Percentiles rank a stretch among this genome's conserved stretches.
phyloP scores from a whole-genome alignment of 495 filamentous ascomycete genomes.

The Neurospora hispaniola region DNA sequence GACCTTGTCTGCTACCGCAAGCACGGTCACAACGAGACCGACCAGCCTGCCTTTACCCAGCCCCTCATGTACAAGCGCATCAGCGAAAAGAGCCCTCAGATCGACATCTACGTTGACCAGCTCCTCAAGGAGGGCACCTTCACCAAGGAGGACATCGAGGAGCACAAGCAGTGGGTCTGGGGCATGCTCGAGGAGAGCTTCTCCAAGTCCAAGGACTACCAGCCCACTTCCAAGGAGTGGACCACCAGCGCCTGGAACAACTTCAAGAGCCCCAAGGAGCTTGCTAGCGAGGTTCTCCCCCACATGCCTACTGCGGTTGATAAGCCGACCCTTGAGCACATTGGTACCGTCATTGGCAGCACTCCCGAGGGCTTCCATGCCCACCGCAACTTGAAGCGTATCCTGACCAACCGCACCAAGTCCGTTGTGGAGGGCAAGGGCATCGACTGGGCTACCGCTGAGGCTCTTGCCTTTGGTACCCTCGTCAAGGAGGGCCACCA shows the following conservation, averaged over 20 bases:
- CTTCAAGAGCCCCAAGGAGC: conserved; percentile 97
- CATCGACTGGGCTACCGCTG: conserved; percentile 96
- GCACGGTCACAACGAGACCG: conserved; percentile 98
- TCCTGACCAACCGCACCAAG: conserved; percentile 82
- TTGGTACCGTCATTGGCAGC: conserved; percentile 64
- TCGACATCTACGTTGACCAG: conserved; percentile 81
- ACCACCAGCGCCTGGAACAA: conserved; percentile 96
- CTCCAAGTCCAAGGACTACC: conserved; percentile 91
- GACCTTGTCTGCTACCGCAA: conserved; percentile 99
- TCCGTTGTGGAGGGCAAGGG: conserved; percentile 83
- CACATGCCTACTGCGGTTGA: conserved; percentile 82
- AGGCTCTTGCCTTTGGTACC: conserved; percentile 90
- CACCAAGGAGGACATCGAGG: conserved; percentile 94
- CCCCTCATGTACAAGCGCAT: conserved; percentile 99
- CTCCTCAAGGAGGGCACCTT: conserved; percentile 85
- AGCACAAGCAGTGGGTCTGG: conserved; percentile 99
- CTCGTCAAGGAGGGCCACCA: conserved; percentile 89
- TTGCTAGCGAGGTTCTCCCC: conserved; percentile 87
- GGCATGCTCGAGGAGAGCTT: conserved; percentile 97
- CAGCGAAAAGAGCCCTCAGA: conserved; percentile 60
- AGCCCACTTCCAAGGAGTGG: conserved; percentile 95
- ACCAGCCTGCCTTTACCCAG: conserved; percentile 99
- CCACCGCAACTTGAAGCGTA: conserved; percentile 95
- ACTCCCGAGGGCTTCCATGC: conserved; percentile 76
- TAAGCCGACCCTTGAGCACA: conserved; percentile 56